Conservation (phyloP, 805 yeast genomes). For the Kregervanrija fluxuum region DNA sequence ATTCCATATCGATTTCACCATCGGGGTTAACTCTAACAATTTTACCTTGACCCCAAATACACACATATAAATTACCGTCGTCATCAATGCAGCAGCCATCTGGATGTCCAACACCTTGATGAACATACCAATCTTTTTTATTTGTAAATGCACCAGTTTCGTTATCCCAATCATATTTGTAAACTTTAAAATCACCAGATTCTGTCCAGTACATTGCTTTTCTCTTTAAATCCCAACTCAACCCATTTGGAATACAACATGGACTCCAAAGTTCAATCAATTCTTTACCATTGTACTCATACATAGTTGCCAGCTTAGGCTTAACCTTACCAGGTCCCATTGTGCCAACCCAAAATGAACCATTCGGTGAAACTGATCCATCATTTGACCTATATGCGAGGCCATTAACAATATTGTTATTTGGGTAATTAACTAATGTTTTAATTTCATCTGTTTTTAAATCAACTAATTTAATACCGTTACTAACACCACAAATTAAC, state of each 20-base stretch:
- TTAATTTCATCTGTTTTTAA: constrained; percentile 34
- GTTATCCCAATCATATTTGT: constrained; percentile 38
- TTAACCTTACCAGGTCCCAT: constrained; percentile 38
- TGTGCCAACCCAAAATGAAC: constrained; percentile 74
- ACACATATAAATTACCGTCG: constrained; percentile 50
- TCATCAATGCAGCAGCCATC: constrained; percentile 69
- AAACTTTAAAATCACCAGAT: constrained; percentile 39
- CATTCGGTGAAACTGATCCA: constrained; percentile 72
- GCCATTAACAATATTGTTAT: constrained; percentile 25
- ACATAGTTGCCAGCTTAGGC: constrained; percentile 45
- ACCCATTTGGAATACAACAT: constrained; percentile 66
- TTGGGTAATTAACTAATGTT: constrained; percentile 32
- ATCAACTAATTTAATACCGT: constrained; percentile 55
- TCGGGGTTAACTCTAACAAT: constrained; percentile 45
- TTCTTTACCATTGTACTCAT: constrained; percentile 31
- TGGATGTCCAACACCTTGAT: constrained; percentile 35
- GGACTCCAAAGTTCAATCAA: constrained; percentile 29
- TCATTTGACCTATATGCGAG: constrained; percentile 62
- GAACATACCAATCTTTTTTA: constrained; percentile 9
- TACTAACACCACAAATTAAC: constrained; percentile 53
- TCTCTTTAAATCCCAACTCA: constrained; percentile 40
- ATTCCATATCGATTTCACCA: constrained; percentile 47
- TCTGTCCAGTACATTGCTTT: constrained; percentile 47
- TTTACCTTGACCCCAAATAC: constrained; percentile 55
- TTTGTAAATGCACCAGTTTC: constrained; percentile 32